Conservation (phyloP, 148 eudicot genomes). For the Diospyros lotus region DNA sequence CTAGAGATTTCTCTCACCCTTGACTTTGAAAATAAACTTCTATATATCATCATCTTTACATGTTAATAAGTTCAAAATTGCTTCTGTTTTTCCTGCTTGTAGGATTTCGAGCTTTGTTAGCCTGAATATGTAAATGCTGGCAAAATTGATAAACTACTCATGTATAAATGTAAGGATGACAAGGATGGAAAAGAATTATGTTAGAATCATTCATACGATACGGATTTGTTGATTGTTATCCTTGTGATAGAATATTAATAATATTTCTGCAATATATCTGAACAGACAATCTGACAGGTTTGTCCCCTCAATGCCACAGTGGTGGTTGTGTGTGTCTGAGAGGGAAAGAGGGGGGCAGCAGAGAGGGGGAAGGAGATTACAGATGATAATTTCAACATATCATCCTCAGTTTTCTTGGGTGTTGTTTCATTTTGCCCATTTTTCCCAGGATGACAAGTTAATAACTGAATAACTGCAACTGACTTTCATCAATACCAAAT, state of each 20-base stretch:
- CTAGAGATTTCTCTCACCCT: background rate
- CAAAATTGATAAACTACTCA: too few species aligned
- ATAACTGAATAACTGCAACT: constrained; percentile 2
- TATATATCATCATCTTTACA: background rate
- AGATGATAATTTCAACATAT: too few species aligned
- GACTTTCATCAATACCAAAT: background rate
- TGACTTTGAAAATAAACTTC: background rate
- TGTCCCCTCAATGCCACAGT: too few species aligned
- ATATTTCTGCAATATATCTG: too few species aligned
- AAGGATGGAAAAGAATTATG: too few species aligned
- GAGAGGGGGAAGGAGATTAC: too few species aligned
- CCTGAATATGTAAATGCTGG: background rate
- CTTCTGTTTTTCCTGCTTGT: background rate
- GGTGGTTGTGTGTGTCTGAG: too few species aligned
- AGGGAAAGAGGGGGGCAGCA: too few species aligned
- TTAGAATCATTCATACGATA: too few species aligned
- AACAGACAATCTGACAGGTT: background rate
- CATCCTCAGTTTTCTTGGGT: too few species aligned
- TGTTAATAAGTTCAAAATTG: background rate
- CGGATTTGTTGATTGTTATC: background rate
- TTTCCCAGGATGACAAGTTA: background rate
- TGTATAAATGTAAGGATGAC: too few species aligned
- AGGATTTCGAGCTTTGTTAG: background rate
- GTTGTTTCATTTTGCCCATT: too few species aligned
- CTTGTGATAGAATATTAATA: background rate